Evolutionary conservation across 768 basidiomycete genomes (phyloP), one percentile per base, ranked within the genome.

Genomic region (Phylloporus sp.): DNA sequence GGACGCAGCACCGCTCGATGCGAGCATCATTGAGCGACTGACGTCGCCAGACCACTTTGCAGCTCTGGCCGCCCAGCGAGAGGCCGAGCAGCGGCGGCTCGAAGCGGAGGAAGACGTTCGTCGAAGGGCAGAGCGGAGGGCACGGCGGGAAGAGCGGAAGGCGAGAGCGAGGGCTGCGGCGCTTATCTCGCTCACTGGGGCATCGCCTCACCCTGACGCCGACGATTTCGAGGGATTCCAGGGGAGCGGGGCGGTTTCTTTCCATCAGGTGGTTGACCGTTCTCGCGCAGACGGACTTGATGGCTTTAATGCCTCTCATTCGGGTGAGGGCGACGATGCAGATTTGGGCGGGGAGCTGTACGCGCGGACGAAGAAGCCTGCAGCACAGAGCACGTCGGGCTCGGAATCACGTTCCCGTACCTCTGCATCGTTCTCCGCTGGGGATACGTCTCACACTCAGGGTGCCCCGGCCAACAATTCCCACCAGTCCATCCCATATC

Each of bases 161-260:
- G 76, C 73, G 55, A 57, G 70, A 27, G 74, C 71, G 47, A 60
- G 69, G 13, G 66, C 69, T 8, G 28, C 44, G 9, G 43, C 59
- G 1, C 37, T 63, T 3, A 58, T 70, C 52, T 60, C 71, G 5
- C 57, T 73, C 2, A 71, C 67, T 31, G 66, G 59, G 9, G 63
- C 49, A 2, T 21, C 38, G 11, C 33, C 50, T 2, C 58, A 18
- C 7, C 46, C 40, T 14, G 59, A 63, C 13, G 62, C 10, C 1
- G 72, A 66, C 5, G 69, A 71, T 11, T 84, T 87, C 48, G 82
- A 86, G 56, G 83, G 82, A 1, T 85, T 84, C 64, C 82, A 77
- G 50, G 84, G 81, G 7, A 75, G 78, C 50, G 74, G 17, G 5
- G 3, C 15, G 14, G 17, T 1, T 3, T 11, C 26, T 10, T 41